phyloP scores from a whole-genome alignment of 129 eudicot species.

The Flaveria trinervia region DNA sequence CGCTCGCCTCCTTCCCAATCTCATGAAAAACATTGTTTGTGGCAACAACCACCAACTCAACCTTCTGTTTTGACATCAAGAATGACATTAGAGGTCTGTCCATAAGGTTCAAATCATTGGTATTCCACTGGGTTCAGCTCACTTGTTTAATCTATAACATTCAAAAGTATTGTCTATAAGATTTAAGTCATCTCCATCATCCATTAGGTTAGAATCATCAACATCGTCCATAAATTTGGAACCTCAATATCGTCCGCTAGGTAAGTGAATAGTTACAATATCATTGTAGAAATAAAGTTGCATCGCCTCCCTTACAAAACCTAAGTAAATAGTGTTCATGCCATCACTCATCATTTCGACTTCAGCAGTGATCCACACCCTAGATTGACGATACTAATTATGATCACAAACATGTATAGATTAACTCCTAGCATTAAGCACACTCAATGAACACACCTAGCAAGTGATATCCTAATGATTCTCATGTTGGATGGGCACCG shows the following conservation, averaged over 20 bases:
- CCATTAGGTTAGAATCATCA: neutral
- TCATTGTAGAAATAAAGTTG: neutral
- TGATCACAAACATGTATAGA: neutral
- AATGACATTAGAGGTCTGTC: neutral
- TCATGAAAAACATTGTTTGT: too few relatives aligned
- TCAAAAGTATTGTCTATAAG: neutral
- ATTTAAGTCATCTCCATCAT: neutral
- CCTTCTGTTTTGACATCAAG: neutral
- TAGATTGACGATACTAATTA: neutral
- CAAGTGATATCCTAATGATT: neutral
- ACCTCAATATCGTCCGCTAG: neutral
- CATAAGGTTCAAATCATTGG: neutral
- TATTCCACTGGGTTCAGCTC: too few relatives aligned
- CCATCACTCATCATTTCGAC: neutral
- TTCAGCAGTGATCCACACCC: neutral
- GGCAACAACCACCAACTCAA: too few relatives aligned
- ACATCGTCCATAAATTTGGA: neutral
- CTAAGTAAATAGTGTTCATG: neutral
- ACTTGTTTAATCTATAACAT: too few relatives aligned
- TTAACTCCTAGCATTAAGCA: neutral
- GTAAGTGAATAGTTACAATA: neutral
- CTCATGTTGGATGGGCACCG: neutral
- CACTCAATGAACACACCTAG: neutral
- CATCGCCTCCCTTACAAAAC: neutral
- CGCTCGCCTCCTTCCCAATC: too few relatives aligned